Base-by-base conservation (phyloP, 2,329 filamentous ascomycete genomes). In the Fusarium verticillioides region DNA sequence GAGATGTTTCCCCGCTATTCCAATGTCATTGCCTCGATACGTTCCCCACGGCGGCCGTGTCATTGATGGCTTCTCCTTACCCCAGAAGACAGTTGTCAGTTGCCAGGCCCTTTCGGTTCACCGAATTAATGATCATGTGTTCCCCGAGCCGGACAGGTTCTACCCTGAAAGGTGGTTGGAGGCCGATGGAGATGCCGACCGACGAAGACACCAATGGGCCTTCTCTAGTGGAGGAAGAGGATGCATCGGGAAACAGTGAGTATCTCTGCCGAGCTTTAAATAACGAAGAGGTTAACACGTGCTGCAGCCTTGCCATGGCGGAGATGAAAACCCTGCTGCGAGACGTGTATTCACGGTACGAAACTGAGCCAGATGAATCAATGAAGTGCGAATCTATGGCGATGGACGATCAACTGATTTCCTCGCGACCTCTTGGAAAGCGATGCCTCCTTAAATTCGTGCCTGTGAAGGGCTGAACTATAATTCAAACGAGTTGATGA, bases 121-220 rank as follows among this genome's bases (percentile, higher is more conserved):
- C 71, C 86, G 87, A 26, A 83, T 90, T 63, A 87, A 92, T 72
- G 79, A 83, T 16, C 86, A 91, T 63, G 92, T 94, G 3, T 98
- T 97, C 79, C 90, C 92, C 2, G 88, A 95, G 47, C 93, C 95
- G 0, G 93, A 97, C 68, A 83, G 81, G 10, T 98, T 95, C 78
- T 86, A 91, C 57, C 95, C 95, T 1, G 93, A 96, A 63, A 88
- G 96, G 74, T 98, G 95, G 95, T 88, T 97, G 72, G 90, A 87
- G 21, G 86, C 88, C 13, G 87, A 91, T 50, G 94, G 93, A 5
- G 94, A 96, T 75, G 87, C 92, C 66, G 93, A 96, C 76, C 85
- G 89, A 64, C 88, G 88, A 74, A 84, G 88, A 47, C 77, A 89
- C 12, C 88, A 91, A 76, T 92, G 92, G 83, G 88, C 91, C 1